Evolutionary conservation across 768 basidiomycete species (phyloP).

Genomic region (Boletus reticulatus): DNA sequence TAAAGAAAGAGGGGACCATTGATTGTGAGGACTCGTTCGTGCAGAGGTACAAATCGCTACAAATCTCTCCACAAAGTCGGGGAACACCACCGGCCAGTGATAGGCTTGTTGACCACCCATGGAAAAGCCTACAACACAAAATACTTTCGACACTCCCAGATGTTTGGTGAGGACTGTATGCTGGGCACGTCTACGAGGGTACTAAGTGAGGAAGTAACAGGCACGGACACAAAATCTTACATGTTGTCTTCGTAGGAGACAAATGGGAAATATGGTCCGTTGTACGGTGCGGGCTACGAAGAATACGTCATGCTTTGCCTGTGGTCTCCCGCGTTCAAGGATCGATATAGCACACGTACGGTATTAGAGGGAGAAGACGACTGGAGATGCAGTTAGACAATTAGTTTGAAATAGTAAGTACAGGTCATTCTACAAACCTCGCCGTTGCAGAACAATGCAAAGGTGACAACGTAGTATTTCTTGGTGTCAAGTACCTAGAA

Average conservation of each 20-base stretch:
- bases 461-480: too few relatives aligned
- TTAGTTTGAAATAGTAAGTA: not conserved
- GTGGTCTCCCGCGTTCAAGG: too few relatives aligned
- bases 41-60: slow-evolving; percentile 51
- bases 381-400: slow-evolving; percentile 24
- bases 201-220: not conserved
- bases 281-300: slow-evolving; percentile 50
- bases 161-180: slow-evolving; percentile 45
- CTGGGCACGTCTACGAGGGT: slow-evolving; percentile 46
- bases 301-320: not conserved
- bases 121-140: slow-evolving; percentile 46
- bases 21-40: slow-evolving; percentile 53
- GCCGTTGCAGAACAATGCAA: too few relatives aligned
- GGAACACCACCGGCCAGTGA: slow-evolving; percentile 57
- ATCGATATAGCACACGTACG: slow-evolving; percentile 4
- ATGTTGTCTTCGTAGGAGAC: slow-evolving; percentile 59
- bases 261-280: slow-evolving; percentile 42
- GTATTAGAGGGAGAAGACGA: slow-evolving; percentile 63
- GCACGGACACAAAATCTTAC: slow-evolving; percentile 27
- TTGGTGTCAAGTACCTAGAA: too few relatives aligned
- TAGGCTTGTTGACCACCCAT: slow-evolving; percentile 63
- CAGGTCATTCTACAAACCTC: too few relatives aligned
- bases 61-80: slow-evolving; percentile 52
- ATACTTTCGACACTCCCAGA: slow-evolving; percentile 12
- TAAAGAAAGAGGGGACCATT: slow-evolving; percentile 37